phyloP scores from a whole-genome alignment of 2,329 filamentous ascomycete genomes.

The Drechmeria coniospora region DNA sequence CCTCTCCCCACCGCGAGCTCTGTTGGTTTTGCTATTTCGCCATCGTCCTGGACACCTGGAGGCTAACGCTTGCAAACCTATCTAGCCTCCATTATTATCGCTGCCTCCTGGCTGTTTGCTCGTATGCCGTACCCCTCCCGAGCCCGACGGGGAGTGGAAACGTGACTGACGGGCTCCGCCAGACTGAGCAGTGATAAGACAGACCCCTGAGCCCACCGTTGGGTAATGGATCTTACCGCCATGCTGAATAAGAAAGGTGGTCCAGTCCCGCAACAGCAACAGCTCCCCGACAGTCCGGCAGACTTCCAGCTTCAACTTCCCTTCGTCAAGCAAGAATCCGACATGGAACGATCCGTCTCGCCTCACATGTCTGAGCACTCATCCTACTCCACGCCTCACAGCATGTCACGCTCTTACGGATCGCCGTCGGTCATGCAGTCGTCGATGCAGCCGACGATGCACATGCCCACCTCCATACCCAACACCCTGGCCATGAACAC shows the following conservation, averaged over 20 bases:
- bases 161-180: constrained; percentile 5
- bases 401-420: constrained; percentile 33
- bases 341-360: constrained; percentile 38
- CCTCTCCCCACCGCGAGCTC: not conserved
- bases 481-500: constrained; percentile 25
- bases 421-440: constrained; percentile 38
- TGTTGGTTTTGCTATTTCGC: constrained; percentile 1
- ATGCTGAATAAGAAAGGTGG: constrained; percentile 35
- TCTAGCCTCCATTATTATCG: constrained; percentile 1
- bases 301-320: constrained; percentile 16
- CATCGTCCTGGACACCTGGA: not conserved
- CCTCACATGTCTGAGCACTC: constrained; percentile 46
- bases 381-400: constrained; percentile 34
- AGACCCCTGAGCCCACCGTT: constrained; percentile 26
- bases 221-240: constrained; percentile 37
- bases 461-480: constrained; percentile 27
- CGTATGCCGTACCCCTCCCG: not conserved
- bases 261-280: constrained; percentile 15
- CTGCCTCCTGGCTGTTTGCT: constrained; percentile 5
- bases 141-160: not conserved
- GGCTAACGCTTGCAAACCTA: constrained; percentile 1
- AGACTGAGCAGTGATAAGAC: constrained; percentile 21
- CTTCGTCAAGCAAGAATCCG: constrained; percentile 20
- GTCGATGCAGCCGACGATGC: constrained; percentile 32
- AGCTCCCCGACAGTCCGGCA: constrained; percentile 15